phyloP scores from a whole-genome alignment of 2,329 filamentous ascomycete species.

The Aspergillus fructus region DNA sequence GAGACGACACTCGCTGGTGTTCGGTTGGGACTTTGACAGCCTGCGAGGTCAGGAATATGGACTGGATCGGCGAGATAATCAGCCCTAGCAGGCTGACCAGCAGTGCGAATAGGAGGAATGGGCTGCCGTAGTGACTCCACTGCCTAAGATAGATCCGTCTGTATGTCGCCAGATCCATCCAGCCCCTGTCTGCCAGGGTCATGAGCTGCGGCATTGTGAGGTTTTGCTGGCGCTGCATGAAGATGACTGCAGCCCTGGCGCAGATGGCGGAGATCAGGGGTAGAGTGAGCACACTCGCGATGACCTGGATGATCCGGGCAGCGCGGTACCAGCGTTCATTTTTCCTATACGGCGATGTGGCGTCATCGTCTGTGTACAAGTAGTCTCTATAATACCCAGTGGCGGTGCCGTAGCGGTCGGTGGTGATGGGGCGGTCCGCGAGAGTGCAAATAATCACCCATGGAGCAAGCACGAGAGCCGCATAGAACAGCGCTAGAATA shows the following conservation, averaged over 20 bases:
- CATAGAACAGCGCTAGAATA: constrained; percentile 3
- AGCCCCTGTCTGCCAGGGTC: constrained; percentile 22
- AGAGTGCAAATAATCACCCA: constrained; percentile 8
- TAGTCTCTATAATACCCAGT: neutral
- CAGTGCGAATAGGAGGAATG: constrained; percentile 22
- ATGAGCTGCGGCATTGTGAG: constrained; percentile 22
- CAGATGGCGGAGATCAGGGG: constrained; percentile 25
- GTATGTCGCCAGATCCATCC: constrained; percentile 17
- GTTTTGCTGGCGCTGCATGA: constrained; percentile 20
- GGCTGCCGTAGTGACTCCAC: constrained; percentile 21
- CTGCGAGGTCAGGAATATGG: constrained; percentile 16
- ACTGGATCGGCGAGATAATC: constrained; percentile 25
- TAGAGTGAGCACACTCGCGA: constrained; percentile 20
- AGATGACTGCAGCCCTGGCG: constrained; percentile 24
- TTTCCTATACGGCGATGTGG: neutral
- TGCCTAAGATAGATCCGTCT: constrained; percentile 6
- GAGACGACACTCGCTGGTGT: neutral
- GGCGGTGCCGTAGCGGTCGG: constrained; percentile 12
- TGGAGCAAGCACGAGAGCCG: constrained; percentile 2
- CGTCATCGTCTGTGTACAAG: neutral
- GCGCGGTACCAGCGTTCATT: constrained; percentile 17
- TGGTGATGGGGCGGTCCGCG: constrained; percentile 3
- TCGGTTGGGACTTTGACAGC: neutral
- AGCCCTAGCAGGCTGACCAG: constrained; percentile 19
- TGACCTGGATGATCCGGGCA: constrained; percentile 20